phyloP scores from a whole-genome alignment of 257 asterid genomes.

The Thymus mandschuricus region DNA sequence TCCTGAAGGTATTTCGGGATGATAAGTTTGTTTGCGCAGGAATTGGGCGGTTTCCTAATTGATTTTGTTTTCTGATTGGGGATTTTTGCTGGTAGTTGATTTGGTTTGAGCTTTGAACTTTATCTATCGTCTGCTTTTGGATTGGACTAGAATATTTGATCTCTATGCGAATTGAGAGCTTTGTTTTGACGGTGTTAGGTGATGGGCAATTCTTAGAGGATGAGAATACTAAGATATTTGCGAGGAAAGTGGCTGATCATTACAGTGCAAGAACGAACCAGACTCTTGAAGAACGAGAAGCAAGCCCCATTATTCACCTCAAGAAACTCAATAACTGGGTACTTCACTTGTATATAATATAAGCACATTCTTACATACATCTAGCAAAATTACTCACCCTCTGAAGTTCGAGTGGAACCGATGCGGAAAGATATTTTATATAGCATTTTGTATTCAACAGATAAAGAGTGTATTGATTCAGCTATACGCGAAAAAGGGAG shows the following conservation, averaged over 20 bases:
- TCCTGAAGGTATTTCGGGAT: conserved; percentile 57
- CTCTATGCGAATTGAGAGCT: conserved; percentile 1
- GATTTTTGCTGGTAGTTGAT: conserved; percentile 17
- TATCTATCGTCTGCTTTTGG: neutral
- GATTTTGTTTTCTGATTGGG: conserved; percentile 2
- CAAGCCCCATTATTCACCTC: conserved; percentile 96
- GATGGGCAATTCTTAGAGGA: conserved; percentile 70
- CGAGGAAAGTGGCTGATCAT: conserved; percentile 96
- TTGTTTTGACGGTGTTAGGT: conserved; percentile 40
- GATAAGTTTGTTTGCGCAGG: neutral
- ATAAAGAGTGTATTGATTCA: conserved; percentile 97
- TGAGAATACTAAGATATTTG: conserved; percentile 72
- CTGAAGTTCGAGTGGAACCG: neutral
- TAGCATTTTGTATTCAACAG: conserved; percentile 43
- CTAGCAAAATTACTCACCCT: neutral
- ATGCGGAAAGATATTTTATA: neutral
- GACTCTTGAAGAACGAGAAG: conserved; percentile 94
- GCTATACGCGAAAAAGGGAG: conserved; percentile 79
- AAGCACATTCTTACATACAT: neutral
- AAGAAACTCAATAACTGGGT: conserved; percentile 99
- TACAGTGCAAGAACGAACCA: conserved; percentile 95
- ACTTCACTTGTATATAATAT: conserved; percentile 25
- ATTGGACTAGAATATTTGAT: conserved; percentile 10
- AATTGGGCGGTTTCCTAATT: conserved; percentile 13
- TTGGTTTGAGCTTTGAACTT: conserved; percentile 3